A percentile compares a stretch with the other conserved stretches of the same genome.
phyloP scores from a whole-genome alignment of 257 asterid species.

The Ilex asprella region DNA sequence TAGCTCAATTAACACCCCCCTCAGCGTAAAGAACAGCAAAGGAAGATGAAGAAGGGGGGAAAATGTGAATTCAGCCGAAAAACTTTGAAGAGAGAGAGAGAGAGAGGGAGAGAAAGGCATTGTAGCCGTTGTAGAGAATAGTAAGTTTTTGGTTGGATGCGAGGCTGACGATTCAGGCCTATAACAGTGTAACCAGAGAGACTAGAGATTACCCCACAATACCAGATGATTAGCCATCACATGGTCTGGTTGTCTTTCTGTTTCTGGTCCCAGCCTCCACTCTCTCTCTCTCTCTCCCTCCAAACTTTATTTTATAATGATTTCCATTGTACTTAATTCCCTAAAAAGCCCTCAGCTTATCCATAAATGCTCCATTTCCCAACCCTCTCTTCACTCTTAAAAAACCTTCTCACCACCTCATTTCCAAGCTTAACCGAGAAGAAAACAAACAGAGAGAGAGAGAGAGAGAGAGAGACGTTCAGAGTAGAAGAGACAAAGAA shows the following conservation, averaged over 20 bases:
- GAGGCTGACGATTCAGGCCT: too few relatives aligned
- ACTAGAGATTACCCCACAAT: not conserved
- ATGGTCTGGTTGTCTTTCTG: slow-evolving; percentile 40
- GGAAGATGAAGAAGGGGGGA: not conserved
- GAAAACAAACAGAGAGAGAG: not conserved
- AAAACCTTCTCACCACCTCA: slow-evolving; percentile 1
- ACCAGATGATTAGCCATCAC: slow-evolving; percentile 54
- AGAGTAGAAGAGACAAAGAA: not conserved
- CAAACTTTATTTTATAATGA: not conserved
- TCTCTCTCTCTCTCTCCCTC: not conserved
- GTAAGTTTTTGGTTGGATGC: not conserved
- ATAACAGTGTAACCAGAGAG: too few relatives aligned
- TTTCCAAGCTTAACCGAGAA: not conserved
- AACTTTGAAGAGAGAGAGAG: not conserved
- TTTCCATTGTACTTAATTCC: slow-evolving; percentile 16
- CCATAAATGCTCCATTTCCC: slow-evolving; percentile 20
- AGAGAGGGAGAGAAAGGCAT: slow-evolving; percentile 1
- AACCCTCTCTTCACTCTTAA: slow-evolving; percentile 9
- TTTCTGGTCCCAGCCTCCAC: slow-evolving; percentile 22
- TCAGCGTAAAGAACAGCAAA: too few relatives aligned
- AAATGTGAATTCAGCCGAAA: not conserved
- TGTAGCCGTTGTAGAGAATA: slow-evolving; percentile 18
- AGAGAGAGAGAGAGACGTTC: not conserved
- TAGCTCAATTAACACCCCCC: too few relatives aligned
- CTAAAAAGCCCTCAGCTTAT: slow-evolving; percentile 47